A percentile compares a stretch with the other conserved stretches of the same genome.
Conservation (phyloP, 306 rosid species). For the Vigna angularis region DNA sequence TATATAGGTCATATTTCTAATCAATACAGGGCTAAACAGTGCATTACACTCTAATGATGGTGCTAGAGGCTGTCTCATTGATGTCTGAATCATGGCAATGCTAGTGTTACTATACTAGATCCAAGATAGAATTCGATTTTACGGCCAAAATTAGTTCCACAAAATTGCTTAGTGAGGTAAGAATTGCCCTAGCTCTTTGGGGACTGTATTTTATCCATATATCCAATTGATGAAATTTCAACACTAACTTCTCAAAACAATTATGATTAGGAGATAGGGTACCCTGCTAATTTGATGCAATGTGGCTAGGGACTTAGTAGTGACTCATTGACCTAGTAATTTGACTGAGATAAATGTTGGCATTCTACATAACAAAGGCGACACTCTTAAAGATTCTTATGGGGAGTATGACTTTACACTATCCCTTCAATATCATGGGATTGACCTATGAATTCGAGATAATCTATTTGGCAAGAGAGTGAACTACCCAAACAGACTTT, state of each 20-base stretch:
- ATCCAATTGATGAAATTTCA: not conserved
- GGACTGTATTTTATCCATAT: not conserved
- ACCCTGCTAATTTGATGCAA: not conserved
- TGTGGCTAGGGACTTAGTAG: not conserved
- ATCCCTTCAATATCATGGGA: not conserved
- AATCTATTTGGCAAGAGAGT: too few relatives aligned
- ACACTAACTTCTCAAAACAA: not conserved
- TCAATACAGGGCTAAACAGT: not conserved
- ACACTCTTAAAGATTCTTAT: not conserved
- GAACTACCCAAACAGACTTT: too few relatives aligned
- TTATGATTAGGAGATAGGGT: too few relatives aligned
- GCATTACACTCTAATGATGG: not conserved
- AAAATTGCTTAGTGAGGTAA: not conserved
- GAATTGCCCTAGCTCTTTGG: not conserved
- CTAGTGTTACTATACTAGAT: not conserved
- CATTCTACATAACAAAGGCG: not conserved
- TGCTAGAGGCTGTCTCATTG: not conserved
- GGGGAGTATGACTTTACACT: not conserved
- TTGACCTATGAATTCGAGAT: conserved; percentile 28
- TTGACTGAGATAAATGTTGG: not conserved
- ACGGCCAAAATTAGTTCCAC: not conserved
- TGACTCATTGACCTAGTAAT: not conserved
- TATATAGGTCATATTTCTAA: not conserved
- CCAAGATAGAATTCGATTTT: not conserved
- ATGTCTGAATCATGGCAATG: not conserved